A percentile compares a stretch with the other conserved stretches of the same genome.
Conservation (phyloP, 768 basidiomycete species). For the Auricularia heimuer region DNA sequence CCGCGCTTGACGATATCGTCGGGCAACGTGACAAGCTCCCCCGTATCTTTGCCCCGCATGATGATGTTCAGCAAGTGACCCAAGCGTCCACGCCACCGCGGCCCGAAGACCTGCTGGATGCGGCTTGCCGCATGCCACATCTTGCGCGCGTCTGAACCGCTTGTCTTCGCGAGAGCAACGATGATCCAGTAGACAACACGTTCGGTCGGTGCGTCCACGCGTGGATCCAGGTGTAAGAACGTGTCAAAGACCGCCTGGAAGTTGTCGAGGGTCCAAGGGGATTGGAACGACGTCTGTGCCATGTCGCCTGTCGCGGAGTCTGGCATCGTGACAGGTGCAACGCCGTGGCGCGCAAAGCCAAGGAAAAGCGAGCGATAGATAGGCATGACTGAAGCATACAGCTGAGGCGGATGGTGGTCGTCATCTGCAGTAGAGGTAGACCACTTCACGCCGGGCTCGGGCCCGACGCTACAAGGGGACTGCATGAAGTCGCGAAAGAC, state of each 20-base stretch:
- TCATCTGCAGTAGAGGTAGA: neutral
- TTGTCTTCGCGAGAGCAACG: constrained; percentile 52
- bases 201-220: constrained; percentile 26
- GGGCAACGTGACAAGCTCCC: constrained; percentile 9
- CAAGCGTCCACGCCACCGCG: constrained; percentile 33
- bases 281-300: neutral
- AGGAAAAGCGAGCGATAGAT: constrained; percentile 67
- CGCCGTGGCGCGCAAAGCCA: constrained; percentile 58
- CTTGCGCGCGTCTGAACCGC: constrained; percentile 36
- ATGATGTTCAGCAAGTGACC: constrained; percentile 35
- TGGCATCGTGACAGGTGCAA: neutral
- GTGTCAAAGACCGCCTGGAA: constrained; percentile 48
- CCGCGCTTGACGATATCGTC: constrained; percentile 1
- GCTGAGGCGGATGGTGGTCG: neutral
- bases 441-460: constrained; percentile 17
- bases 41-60: constrained; percentile 12
- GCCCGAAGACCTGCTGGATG: constrained; percentile 47
- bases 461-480: constrained; percentile 16
- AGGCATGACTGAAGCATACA: constrained; percentile 36
- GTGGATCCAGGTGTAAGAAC: constrained; percentile 44
- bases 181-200: constrained; percentile 58
- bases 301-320: no score
- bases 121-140: constrained; percentile 48
- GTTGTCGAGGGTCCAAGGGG: constrained; percentile 47
- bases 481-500: constrained; percentile 59